Evolutionary conservation across 495 filamentous ascomycete species (phyloP), one percentile per base, ranked within the genome.

Genomic region (Aspergillus haitiensis): DNA sequence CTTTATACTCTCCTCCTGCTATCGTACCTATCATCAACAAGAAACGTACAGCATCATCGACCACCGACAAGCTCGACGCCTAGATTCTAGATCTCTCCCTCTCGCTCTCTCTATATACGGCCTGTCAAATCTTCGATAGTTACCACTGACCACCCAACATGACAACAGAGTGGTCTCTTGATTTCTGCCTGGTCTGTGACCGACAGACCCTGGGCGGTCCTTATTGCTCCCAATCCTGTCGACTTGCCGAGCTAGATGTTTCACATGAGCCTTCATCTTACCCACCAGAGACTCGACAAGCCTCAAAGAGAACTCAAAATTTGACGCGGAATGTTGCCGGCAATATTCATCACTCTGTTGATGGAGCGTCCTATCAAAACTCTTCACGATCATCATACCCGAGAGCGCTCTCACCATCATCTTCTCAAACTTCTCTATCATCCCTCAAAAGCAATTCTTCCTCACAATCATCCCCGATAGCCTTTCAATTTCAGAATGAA

Each of bases 181-280:
- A 97, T 73, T 96, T 90, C 83, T 98, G 93, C 78, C 86, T 98
- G 59, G 86, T 87, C 80, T 98, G 93, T 81, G 93, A 97, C 75
- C 85, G 86, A 72, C 90, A 96, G 74, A 94, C 88, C 56, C 66
- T 78, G 18, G 88, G 88, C 60, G 85, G 83, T 65, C 79, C 84
- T 31, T 98, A 97, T 77, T 98, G 93, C 84, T 96, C 92, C 31
- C 92, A 98, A 78, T 84, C 88, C 27, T 98, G 93, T 79, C 84
- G 91, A 44, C 80, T 97, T 46, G 88, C 90, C 53, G 94, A 97
- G 71, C 82, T 93, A 62, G 91, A 96, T 72, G 84, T 84, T 71
- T 83, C 84, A 7, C 67, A 72, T 72, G 52, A 52, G n/a, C 16
- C 52, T 37, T 13, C 36, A 35, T 52, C 52, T 15, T 27, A 18